These are phyloP conservation scores for Samsoniella hepiali DNA, from an alignment of 2,329 filamentous ascomycete species.

Conservation along the genomic window DNA sequence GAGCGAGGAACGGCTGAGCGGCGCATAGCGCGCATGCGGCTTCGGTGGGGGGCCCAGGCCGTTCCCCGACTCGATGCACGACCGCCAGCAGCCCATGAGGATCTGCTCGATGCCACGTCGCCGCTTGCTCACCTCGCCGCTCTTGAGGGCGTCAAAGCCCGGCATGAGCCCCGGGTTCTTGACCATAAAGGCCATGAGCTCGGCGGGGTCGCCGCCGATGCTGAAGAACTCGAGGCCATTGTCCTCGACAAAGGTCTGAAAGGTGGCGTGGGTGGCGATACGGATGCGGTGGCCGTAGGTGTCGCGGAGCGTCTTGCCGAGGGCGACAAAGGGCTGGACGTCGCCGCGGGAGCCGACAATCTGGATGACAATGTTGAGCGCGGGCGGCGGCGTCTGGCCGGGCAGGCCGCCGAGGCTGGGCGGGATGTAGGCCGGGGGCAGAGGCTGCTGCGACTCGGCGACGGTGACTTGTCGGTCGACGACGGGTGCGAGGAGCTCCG, in stretches of 20 bases:
- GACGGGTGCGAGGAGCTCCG: conserved; percentile 64
- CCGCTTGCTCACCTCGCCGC: conserved; percentile 72
- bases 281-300: conserved; percentile 69
- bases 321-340: conserved; percentile 71
- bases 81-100: conserved; percentile 81
- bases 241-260: conserved; percentile 65
- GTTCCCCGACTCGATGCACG: conserved; percentile 76
- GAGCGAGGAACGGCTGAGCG: conserved; percentile 36
- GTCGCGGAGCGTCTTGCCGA: conserved; percentile 62
- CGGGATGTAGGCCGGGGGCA: conserved; percentile 69
- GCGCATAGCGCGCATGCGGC: conserved; percentile 46
- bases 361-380: conserved; percentile 69
- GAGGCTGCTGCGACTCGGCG: conserved; percentile 37
- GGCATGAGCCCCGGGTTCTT: conserved; percentile 86
- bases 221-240: conserved; percentile 72
- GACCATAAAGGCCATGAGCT: conserved; percentile 87
- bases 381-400: conserved; percentile 50
- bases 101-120: conserved; percentile 75
- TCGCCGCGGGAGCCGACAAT: conserved; percentile 73
- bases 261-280: conserved; percentile 68
- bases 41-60: conserved; percentile 51
- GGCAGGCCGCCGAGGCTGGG: conserved; percentile 66
- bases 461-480: conserved; percentile 55
- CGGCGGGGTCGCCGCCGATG: conserved; percentile 71
- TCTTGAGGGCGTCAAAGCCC: conserved; percentile 70